Conservation (phyloP, 805 yeast species). For the Komagataella populi region DNA sequence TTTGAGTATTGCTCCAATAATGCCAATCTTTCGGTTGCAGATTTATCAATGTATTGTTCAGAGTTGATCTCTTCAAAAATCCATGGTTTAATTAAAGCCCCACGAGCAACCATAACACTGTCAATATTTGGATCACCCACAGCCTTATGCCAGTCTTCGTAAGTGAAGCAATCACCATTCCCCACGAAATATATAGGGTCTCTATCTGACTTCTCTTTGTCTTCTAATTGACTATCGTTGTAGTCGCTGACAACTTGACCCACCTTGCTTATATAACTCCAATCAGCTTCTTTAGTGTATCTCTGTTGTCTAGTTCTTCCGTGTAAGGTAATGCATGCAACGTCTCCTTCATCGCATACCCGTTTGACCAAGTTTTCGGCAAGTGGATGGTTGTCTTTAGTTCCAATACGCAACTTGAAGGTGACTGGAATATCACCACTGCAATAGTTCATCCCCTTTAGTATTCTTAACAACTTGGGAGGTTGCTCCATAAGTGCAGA, state of each 20-base stretch:
- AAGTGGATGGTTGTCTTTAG: constrained; percentile 72
- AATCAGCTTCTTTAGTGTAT: constrained; percentile 81
- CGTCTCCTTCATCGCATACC: constrained; percentile 64
- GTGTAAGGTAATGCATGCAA: constrained; percentile 85
- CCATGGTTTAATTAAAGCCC: constrained; percentile 98
- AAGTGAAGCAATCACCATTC: constrained; percentile 84
- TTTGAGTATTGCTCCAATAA: constrained; percentile 55
- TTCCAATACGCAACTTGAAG: constrained; percentile 85
- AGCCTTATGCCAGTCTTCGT: constrained; percentile 79
- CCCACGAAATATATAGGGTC: constrained; percentile 77
- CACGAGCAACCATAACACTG: constrained; percentile 95
- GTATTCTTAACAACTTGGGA: constrained; percentile 59
- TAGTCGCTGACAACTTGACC: constrained; percentile 54
- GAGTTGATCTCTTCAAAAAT: constrained; percentile 90
- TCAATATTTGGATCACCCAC: constrained; percentile 60
- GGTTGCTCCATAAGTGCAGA: constrained; percentile 87
- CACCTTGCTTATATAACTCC: constrained; percentile 75
- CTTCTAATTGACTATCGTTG: constrained; percentile 39
- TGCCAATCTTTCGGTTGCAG: constrained; percentile 80
- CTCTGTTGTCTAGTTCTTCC: constrained; percentile 96
- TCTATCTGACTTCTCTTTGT: constrained; percentile 42
- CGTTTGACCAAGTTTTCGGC: constrained; percentile 69
- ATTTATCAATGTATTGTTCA: constrained; percentile 79
- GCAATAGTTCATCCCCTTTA: constrained; percentile 79
- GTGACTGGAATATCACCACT: constrained; percentile 89